A percentile compares a stretch with the other conserved stretches of the same genome.
Conservation (phyloP, 2,329 filamentous ascomycete genomes). For the Colletotrichum sp. region DNA sequence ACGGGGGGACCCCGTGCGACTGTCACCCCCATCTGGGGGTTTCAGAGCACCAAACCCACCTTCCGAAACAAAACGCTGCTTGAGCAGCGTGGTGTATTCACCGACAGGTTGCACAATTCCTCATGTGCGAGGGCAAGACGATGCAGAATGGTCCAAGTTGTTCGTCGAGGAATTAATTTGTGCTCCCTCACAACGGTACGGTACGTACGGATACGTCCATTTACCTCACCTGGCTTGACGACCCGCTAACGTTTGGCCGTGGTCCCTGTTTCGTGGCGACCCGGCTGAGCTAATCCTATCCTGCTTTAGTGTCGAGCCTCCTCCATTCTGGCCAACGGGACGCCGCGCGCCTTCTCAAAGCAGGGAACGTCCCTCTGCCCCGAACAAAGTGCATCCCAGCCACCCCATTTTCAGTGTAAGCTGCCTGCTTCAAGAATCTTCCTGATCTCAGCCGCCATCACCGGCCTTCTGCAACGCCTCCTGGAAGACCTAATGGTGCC, state of each 20-base stretch:
- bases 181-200: neutral
- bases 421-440: neutral
- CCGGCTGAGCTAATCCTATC: neutral
- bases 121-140: conserved; percentile 7
- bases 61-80: conserved; percentile 12
- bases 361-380: conserved; percentile 4
- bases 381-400: conserved; percentile 24
- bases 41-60: conserved; percentile 10
- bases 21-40: conserved; percentile 8
- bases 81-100: conserved; percentile 22
- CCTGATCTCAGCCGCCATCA: neutral
- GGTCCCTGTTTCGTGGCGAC: conserved; percentile 6
- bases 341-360: conserved; percentile 11
- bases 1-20: neutral
- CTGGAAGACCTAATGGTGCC: conserved; percentile 20
- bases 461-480: neutral
- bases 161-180: neutral
- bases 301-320: neutral
- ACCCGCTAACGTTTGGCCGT: neutral
- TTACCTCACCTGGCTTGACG: neutral
- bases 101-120: conserved; percentile 19
- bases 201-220: neutral
- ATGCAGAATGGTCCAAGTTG: neutral
- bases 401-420: conserved; percentile 26
- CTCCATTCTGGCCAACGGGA: conserved; percentile 12